Base-by-base conservation (phyloP, 331 rosid genomes). In the Telfairia occidentalis region DNA sequence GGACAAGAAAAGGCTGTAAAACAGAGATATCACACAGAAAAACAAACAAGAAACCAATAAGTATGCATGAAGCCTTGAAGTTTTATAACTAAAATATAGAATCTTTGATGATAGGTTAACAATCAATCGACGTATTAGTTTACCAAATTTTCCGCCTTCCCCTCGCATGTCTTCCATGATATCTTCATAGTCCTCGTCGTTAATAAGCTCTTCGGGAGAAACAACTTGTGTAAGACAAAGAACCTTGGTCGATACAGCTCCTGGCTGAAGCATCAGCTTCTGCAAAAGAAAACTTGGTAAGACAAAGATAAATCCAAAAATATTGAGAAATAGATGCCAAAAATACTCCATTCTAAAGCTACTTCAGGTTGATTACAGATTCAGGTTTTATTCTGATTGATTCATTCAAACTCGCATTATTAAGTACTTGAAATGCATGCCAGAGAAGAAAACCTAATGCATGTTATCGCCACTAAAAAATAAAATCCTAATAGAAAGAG, bases 71-170 rank as follows among this genome's bases (percentile, higher is more conserved):
- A 76, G 73, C 69, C 46, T 69, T 29, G 26, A 59, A 29, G 18
- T 15, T 53, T 53, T 9, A 45, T 10, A n/a, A 29, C 9, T 19
- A n/a, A 26, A 70, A n/a, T 34, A 45, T 18, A 55, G n/a, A 71
- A 57, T 1, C 3, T 18, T 30, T 46, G 63, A 65, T 34, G 45
- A 72, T n/a, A 35, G 15, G 50, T 29, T 28, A 50, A 65, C 16
- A 15, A 12, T 11, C 32, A 53, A 18, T 46, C 64, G 18, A 52
- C 21, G 18, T 35, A 37, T 50, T 50, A 28, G 28, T 32, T 75
- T 81, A 95, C 99, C 99, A 73, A 92, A 95, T 84, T 92, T 92
- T 71, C 89, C 90, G 76, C 99, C 92, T 78, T 95, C 99, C 50
- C 84, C 87, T 76, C 88, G 87, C 97, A 95, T 95, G 80, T 95